Evolutionary conservation across 2,329 filamentous ascomycete species (phyloP).

Genomic region (Fusarium sp.): DNA sequence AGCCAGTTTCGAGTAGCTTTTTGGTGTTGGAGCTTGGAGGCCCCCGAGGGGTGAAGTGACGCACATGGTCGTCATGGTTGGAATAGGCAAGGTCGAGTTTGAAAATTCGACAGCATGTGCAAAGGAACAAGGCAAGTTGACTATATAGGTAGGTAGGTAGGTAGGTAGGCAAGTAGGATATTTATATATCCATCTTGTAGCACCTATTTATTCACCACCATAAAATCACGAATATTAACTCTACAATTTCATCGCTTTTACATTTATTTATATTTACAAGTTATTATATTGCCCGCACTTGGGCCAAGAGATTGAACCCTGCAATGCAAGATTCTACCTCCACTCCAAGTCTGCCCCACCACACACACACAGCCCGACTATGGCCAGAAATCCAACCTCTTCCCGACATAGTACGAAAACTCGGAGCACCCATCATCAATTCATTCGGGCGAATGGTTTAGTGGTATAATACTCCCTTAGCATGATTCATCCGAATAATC

Average conservation of each 20-base stretch:
- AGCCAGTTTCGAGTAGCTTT: not conserved
- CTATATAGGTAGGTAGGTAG: too few relatives aligned
- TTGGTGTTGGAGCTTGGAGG: constrained; percentile 27
- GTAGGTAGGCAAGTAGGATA: too few relatives aligned
- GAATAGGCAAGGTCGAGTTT: constrained; percentile 24
- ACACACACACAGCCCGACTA: constrained; percentile 11
- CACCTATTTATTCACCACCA: too few relatives aligned
- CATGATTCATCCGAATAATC: constrained; percentile 38
- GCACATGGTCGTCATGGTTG: constrained; percentile 48
- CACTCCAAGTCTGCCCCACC: constrained; percentile 18
- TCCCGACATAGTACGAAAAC: constrained; percentile 6
- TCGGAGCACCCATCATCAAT: not conserved
- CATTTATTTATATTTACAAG: too few relatives aligned
- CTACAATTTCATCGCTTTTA: not conserved
- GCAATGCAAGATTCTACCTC: constrained; percentile 23
- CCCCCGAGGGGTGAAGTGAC: constrained; percentile 39
- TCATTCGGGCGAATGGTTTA: constrained; percentile 46
- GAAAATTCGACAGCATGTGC: constrained; percentile 29
- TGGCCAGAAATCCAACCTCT: not conserved
- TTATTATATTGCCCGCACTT: not conserved
- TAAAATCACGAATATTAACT: too few relatives aligned
- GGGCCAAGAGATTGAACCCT: constrained; percentile 26
- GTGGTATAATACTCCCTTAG: constrained; percentile 50
- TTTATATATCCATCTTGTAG: too few relatives aligned
- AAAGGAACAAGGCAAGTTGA: not conserved